Evolutionary conservation across 306 rosid species (phyloP), one percentile per base, ranked within the genome.

Genomic region (Benincasa hispida): DNA sequence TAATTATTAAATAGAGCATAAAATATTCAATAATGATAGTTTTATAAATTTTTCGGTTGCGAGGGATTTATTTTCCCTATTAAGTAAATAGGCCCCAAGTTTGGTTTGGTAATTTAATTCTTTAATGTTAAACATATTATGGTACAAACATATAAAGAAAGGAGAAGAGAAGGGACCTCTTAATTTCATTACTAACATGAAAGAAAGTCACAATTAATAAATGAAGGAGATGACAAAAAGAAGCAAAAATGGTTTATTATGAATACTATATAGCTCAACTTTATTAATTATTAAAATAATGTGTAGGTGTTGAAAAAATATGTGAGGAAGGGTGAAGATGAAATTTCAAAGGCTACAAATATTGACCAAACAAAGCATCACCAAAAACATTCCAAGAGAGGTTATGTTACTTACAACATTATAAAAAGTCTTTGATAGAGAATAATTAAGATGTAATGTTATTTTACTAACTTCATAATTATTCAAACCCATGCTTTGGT

Each of bases 401-500:
- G 32, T 22, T 21, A 37, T 37, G 51, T 45, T 45, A 5, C 8
- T 41, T 41, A 41, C 11, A 41, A 45, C 17, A 45, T 6, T 0
- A 32, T 32, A 17, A 35, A 1, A 37, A 66, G 73, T 39, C 32
- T 19, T 66, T 66, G 50, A n/a, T 11, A 21, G 51, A 39, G 54
- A 39, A 66, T 37, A 37, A 66, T 66, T 61, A 32, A 32, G 2
- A 39, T 39, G 51, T 45, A 45, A 45, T 45, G 17, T 45, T 45
- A 13, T 45, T 45, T 12, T 45, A 39, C 45, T 35, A 65, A n/a
- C 6, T 3, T 65, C 50, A n/a, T 37, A 10, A 13, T 63, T n/a
- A 39, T 67, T 67, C 74, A 67, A 67, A 37, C 53, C 53, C 32
- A 67, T 67, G 53, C 8, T 67, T 67, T 41, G 53, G 74, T 67